Evolutionary conservation across 257 asterid genomes (phyloP).

Genomic region (Cinchona pubescens): DNA sequence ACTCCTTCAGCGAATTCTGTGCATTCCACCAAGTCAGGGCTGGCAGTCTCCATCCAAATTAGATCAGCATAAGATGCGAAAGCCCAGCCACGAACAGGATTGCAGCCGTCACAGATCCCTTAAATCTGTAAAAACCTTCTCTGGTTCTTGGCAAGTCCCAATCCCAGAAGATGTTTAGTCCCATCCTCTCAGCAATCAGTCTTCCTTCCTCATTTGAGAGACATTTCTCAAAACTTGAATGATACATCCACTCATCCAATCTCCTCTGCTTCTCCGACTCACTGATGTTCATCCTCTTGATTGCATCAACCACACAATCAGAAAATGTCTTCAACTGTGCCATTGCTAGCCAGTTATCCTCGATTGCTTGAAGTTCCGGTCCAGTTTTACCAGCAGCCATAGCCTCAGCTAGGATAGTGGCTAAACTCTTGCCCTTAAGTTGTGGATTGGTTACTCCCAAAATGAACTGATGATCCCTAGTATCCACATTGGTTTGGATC

Average conservation of each 20-base stretch:
- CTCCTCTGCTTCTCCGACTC: conserved; percentile 69
- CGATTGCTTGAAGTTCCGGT: conserved; percentile 70
- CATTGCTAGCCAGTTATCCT: conserved; percentile 76
- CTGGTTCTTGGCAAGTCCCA: conserved; percentile 95
- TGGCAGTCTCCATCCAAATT: conserved; percentile 92
- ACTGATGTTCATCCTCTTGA: conserved; percentile 44
- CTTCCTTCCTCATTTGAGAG: conserved; percentile 69
- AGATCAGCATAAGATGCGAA: conserved; percentile 70
- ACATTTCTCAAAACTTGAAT: conserved; percentile 62
- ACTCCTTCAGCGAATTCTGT: conserved; percentile 78
- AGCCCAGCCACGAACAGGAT: conserved; percentile 85
- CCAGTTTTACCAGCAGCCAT: conserved; percentile 85
- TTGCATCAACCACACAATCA: conserved; percentile 68
- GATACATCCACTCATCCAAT: conserved; percentile 71
- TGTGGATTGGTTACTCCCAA: conserved; percentile 70
- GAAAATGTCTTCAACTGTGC: conserved; percentile 77
- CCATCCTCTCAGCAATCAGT: conserved; percentile 58
- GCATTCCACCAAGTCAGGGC: conserved; percentile 87
- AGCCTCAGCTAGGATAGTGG: conserved; percentile 62
- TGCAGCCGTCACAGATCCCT: conserved; percentile 82
- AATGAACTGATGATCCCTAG: conserved; percentile 88
- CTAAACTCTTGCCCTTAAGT: conserved; percentile 63
- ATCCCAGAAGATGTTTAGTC: conserved; percentile 74
- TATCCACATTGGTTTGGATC: conserved; percentile 84
- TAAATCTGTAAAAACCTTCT: conserved; percentile 85